These are phyloP conservation scores for Dentipellis sp. DNA, from an alignment of 768 basidiomycete species.

Conservation along the genomic window DNA sequence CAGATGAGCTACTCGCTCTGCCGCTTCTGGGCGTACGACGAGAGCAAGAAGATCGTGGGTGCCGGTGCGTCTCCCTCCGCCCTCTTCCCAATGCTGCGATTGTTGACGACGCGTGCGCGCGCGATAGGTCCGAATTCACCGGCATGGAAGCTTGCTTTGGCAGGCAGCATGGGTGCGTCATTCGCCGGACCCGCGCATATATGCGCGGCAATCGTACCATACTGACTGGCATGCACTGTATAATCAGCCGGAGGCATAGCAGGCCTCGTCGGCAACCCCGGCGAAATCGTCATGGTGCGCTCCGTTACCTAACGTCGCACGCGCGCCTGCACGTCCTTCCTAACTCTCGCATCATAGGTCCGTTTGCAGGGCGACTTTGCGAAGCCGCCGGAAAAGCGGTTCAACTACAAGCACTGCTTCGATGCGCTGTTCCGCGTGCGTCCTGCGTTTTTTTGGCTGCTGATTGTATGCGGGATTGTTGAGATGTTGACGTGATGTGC, in stretches of 20 bases:
- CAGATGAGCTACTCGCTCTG: conserved; percentile 92
- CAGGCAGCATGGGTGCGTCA: conserved; percentile 78
- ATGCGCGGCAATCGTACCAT: neutral
- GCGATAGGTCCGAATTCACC: conserved; percentile 49
- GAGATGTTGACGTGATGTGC: conserved; percentile 1
- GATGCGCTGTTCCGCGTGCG: conserved; percentile 81
- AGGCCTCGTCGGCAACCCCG: conserved; percentile 84
- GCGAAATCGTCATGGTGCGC: conserved; percentile 67
- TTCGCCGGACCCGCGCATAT: neutral
- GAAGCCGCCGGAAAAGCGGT: conserved; percentile 78
- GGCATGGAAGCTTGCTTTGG: conserved; percentile 71
- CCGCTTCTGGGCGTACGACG: conserved; percentile 91
- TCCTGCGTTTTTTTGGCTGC: conserved; percentile 14
- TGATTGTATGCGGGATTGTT: conserved; percentile 6
- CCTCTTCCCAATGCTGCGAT: neutral
- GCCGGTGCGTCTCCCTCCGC: conserved; percentile 31
- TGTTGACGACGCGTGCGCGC: neutral
- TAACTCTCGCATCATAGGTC: conserved; percentile 28
- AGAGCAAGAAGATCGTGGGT: conserved; percentile 77
- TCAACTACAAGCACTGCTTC: conserved; percentile 86
- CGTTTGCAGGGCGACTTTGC: conserved; percentile 88
- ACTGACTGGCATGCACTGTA: neutral
- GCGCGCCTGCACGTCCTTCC: conserved; percentile 1
- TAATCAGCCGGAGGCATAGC: conserved; percentile 71
- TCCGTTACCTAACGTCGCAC: neutral